Evolutionary conservation across 208 protist genomes (phyloP).

Genomic region (Leishmania martiniquensis): DNA sequence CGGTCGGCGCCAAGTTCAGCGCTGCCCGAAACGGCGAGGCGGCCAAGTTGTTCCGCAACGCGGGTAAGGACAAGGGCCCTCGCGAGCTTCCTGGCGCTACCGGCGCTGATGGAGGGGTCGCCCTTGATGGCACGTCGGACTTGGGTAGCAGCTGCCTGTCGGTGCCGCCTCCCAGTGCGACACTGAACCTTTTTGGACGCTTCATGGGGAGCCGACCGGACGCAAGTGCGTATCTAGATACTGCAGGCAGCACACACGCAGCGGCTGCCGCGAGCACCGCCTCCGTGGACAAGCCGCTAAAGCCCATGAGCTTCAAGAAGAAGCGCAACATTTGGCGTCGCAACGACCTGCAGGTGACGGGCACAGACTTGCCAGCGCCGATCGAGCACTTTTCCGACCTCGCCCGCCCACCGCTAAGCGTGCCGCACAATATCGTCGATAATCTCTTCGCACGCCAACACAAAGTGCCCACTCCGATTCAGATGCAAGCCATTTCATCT

Average conservation of each 20-base stretch:
- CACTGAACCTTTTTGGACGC: constrained; percentile 61
- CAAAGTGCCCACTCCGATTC: constrained; percentile 95
- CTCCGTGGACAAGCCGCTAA: constrained; percentile 50
- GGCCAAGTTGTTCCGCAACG: constrained; percentile 61
- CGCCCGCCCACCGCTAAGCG: constrained; percentile 76
- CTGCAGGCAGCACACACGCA: constrained; percentile 1
- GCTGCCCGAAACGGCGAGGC: constrained; percentile 47
- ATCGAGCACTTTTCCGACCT: constrained; percentile 89
- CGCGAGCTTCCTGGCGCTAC: constrained; percentile 17
- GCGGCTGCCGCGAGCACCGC: neutral
- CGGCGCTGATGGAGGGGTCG: constrained; percentile 7
- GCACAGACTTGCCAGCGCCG: constrained; percentile 75
- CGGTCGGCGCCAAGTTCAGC: constrained; percentile 67
- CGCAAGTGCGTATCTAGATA: neutral
- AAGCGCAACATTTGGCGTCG: constrained; percentile 85
- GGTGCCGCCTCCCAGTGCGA: constrained; percentile 50
- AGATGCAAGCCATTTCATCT: constrained; percentile 96
- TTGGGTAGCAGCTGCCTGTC: constrained; percentile 32
- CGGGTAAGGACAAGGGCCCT: constrained; percentile 21
- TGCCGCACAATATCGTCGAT: constrained; percentile 72
- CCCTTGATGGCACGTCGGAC: constrained; percentile 13
- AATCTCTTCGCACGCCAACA: constrained; percentile 89
- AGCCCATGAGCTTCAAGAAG: constrained; percentile 75
- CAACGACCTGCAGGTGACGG: constrained; percentile 77
- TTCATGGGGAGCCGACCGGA: neutral